Evolutionary conservation across 129 eudicot species (phyloP).

Genomic region (Arctium minus): DNA sequence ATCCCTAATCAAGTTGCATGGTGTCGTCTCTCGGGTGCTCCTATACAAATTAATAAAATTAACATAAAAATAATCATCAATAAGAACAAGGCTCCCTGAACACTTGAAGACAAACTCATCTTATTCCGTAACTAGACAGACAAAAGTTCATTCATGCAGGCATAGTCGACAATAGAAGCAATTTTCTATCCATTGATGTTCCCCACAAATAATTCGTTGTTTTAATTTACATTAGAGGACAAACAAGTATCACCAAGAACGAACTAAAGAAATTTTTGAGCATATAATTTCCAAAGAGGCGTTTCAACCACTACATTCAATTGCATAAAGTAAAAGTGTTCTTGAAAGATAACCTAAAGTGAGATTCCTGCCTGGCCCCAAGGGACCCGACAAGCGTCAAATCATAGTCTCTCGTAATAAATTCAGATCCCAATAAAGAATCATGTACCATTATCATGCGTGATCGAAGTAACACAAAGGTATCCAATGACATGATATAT

Average conservation of each 20-base stretch:
- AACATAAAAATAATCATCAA: too few species aligned
- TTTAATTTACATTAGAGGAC: too few species aligned
- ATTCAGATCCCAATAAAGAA: conserved; percentile 26
- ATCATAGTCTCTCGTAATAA: neutral
- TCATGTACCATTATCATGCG: conserved; percentile 18
- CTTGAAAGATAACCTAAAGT: conserved; percentile 7
- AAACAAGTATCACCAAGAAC: neutral
- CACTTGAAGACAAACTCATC: too few species aligned
- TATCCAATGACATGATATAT: conserved; percentile 26
- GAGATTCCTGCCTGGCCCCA: conserved; percentile 19
- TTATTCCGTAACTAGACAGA: too few species aligned
- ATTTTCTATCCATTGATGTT: neutral
- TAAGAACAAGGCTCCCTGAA: too few species aligned
- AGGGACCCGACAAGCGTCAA: conserved; percentile 5
- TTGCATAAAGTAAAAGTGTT: conserved; percentile 31
- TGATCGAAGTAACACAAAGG: conserved; percentile 32
- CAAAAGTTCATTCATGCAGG: too few species aligned
- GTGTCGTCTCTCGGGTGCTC: conserved; percentile 58
- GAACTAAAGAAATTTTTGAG: neutral
- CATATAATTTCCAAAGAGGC: neutral
- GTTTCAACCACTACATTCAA: conserved; percentile 28
- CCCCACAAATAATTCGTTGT: neutral
- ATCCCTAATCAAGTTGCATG: conserved; percentile 57
- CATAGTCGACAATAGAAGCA: neutral
- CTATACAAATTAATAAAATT: conserved; percentile 2